Evolutionary conservation across 2,329 filamentous ascomycete genomes (phyloP).

Genomic region (Paradendryphiella salina): DNA sequence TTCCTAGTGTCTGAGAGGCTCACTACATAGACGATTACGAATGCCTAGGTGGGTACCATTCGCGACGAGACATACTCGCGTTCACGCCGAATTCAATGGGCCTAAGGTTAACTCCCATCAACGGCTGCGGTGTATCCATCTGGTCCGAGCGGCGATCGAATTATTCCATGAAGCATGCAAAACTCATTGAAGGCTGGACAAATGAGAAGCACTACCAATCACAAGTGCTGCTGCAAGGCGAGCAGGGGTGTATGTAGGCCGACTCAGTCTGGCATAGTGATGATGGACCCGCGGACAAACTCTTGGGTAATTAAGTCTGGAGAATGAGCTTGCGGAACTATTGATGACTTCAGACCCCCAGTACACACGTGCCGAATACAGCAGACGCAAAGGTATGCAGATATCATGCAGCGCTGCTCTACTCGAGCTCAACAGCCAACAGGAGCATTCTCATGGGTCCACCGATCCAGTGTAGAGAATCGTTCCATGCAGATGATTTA

Average conservation of each 20-base stretch:
- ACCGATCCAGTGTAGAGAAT: background rate
- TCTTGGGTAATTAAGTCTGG: background rate
- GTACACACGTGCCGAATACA: conserved; percentile 4
- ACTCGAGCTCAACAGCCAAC: background rate
- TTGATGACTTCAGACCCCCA: background rate
- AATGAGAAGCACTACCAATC: background rate
- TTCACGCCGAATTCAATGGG: background rate
- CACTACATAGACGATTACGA: background rate
- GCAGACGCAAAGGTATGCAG: background rate
- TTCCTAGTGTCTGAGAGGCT: background rate
- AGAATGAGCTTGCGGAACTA: background rate
- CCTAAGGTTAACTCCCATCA: background rate
- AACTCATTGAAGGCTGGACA: background rate
- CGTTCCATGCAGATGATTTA: background rate
- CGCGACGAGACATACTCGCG: background rate
- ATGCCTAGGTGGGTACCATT: background rate
- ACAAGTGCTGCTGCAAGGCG: background rate
- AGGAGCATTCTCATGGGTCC: background rate
- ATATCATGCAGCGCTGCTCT: background rate
- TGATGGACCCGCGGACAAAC: conserved; percentile 1
- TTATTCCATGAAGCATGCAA: background rate
- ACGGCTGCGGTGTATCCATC: background rate
- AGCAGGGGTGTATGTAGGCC: conserved; percentile 3
- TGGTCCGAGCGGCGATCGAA: background rate
- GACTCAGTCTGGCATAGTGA: background rate